Conservation (phyloP, 2,329 filamentous ascomycete genomes). For the Phyllosticta citriasiana region DNA sequence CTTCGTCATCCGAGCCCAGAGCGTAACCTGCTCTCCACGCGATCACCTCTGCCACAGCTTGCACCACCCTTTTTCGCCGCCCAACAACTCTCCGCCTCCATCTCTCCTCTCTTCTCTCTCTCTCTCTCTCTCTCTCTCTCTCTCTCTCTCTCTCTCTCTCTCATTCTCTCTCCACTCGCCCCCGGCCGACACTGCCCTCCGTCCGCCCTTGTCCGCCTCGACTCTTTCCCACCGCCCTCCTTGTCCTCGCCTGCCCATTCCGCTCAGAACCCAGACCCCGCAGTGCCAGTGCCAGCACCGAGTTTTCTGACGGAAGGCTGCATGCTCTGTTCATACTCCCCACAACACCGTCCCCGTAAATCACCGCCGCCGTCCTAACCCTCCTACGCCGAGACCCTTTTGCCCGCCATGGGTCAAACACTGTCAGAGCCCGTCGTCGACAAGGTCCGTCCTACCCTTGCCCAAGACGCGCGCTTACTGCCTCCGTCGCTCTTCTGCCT, state of each 20-base stretch:
- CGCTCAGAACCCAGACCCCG: constrained; percentile 7
- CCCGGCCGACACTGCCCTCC: not conserved
- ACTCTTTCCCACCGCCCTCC: not conserved
- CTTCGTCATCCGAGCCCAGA: constrained; percentile 10
- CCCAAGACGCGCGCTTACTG: constrained; percentile 15
- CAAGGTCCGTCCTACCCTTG: constrained; percentile 57
- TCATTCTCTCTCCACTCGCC: not conserved
- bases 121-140: no score
- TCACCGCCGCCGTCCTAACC: constrained; percentile 7
- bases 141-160: not conserved
- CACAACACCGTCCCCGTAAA: constrained; percentile 7
- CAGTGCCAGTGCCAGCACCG: constrained; percentile 5
- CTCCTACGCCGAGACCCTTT: not conserved
- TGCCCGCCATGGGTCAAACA: constrained; percentile 78
- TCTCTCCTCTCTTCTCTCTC: not conserved
- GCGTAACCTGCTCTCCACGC: constrained; percentile 10
- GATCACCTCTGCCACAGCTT: constrained; percentile 5
- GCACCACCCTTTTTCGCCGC: constrained; percentile 7
- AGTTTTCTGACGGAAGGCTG: constrained; percentile 6
- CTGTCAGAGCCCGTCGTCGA: constrained; percentile 97
- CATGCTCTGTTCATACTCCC: constrained; percentile 10
- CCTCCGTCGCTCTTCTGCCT: constrained; percentile 9
- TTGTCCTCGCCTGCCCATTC: constrained; percentile 7
- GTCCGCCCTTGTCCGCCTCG: not conserved
- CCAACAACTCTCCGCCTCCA: not conserved